Percentiles rank a stretch among this genome's conserved stretches.
Evolutionary conservation across 345 rosid species (phyloP).

Genomic region (Barbarea vulgaris): DNA sequence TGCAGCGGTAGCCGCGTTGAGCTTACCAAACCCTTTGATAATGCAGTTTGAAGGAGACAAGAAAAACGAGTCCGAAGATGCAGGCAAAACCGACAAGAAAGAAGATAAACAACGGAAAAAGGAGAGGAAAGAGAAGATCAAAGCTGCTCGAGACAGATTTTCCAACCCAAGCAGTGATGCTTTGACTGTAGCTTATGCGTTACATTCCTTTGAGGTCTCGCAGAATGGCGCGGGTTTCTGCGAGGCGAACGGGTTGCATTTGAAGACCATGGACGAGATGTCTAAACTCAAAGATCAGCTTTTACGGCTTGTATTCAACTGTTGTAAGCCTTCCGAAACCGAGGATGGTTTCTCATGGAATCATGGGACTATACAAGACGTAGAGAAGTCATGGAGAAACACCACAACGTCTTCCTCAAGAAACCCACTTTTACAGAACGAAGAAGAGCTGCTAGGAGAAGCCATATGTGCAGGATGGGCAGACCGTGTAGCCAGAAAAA

Average conservation of each 20-base stretch:
- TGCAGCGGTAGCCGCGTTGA: conserved; percentile 82
- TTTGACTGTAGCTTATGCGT: conserved; percentile 65
- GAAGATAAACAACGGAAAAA: conserved; percentile 57
- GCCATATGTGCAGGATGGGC: conserved; percentile 98
- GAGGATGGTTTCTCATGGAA: conserved; percentile 69
- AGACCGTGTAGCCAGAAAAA: conserved; percentile 83
- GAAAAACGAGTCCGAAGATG: conserved; percentile 40
- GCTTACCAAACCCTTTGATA: conserved; percentile 75
- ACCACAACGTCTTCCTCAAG: conserved; percentile 42
- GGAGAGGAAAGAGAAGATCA: conserved; percentile 59
- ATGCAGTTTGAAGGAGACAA: conserved; percentile 54
- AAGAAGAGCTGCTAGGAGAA: conserved; percentile 74
- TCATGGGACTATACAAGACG: conserved; percentile 64
- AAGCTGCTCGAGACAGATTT: conserved; percentile 59
- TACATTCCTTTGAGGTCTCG: conserved; percentile 74
- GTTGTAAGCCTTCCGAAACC: conserved; percentile 33
- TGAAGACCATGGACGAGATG: conserved; percentile 93
- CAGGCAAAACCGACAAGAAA: conserved; percentile 42
- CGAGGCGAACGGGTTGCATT: conserved; percentile 56
- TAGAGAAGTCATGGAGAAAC: conserved; percentile 68
- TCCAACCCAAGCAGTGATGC: conserved; percentile 85
- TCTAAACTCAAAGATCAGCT: conserved; percentile 84
- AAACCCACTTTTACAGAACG: conserved; percentile 56
- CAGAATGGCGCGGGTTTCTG: conserved; percentile 53
- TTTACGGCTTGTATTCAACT: conserved; percentile 68